These are phyloP conservation scores for Orobanche coerulescens DNA, from an alignment of 257 asterid genomes.

Conservation along the genomic window DNA sequence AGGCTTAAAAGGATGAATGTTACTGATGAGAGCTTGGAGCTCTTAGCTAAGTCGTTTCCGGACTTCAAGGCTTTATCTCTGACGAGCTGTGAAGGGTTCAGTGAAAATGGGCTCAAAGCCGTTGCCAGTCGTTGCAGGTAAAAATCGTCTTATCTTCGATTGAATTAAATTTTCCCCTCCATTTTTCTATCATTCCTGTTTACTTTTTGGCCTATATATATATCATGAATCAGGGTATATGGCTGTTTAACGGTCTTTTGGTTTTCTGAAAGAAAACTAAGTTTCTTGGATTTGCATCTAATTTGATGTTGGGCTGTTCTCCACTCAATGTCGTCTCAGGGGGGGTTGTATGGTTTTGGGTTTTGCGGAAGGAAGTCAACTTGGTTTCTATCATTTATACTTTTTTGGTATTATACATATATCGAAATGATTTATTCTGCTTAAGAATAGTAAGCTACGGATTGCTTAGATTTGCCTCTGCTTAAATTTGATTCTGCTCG, in stretches of 20 bases:
- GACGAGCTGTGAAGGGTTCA: conserved; percentile 78
- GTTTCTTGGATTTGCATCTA: too few relatives aligned
- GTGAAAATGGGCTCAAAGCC: conserved; percentile 59
- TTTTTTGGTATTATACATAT: not conserved
- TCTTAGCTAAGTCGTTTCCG: conserved; percentile 60
- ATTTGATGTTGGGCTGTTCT: too few relatives aligned
- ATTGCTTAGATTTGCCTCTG: not conserved
- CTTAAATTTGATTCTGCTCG: not conserved
- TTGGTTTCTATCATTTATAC: not conserved
- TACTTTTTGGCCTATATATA: too few relatives aligned
- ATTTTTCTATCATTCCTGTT: too few relatives aligned
- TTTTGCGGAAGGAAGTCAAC: not conserved
- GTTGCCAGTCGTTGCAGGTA: conserved; percentile 77
- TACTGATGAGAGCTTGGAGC: conserved; percentile 70
- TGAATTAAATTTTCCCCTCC: not conserved
- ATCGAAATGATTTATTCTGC: not conserved
- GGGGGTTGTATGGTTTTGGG: not conserved
- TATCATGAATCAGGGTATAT: conserved; percentile 1
- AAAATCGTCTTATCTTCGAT: not conserved
- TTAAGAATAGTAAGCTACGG: not conserved
- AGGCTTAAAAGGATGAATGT: conserved; percentile 76
- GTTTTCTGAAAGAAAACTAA: not conserved
- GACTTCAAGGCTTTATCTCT: conserved; percentile 63
- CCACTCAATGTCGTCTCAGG: too few relatives aligned
- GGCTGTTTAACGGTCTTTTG: conserved; percentile 1